Percentiles rank a stretch among this genome's conserved stretches.
Evolutionary conservation across 164 flowering plant genomes (phyloP).

Genomic region (Magnolia changhungtana): DNA sequence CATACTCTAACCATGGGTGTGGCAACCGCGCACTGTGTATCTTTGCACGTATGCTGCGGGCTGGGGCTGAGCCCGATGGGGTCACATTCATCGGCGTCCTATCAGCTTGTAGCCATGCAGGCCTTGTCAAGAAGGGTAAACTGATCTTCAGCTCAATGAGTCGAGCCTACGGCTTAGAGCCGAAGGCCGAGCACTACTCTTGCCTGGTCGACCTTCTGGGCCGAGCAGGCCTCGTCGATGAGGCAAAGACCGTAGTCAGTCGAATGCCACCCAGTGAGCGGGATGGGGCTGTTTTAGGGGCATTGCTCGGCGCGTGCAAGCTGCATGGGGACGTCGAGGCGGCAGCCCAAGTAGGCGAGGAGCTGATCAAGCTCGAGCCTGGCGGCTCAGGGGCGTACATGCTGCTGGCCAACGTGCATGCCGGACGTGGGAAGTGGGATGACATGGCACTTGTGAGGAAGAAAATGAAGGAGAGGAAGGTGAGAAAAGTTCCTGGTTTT

Average conservation of each 20-base stretch:
- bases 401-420: slow-evolving; percentile 47
- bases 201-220: slow-evolving; percentile 60
- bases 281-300: slow-evolving; percentile 47
- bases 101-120: slow-evolving; percentile 59
- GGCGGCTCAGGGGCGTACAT: slow-evolving; percentile 40
- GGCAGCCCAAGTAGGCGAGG: slow-evolving; percentile 35
- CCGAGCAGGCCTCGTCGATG: slow-evolving; percentile 42
- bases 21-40: slow-evolving; percentile 36
- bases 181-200: slow-evolving; percentile 50
- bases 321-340: slow-evolving; percentile 38
- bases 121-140: slow-evolving; percentile 48
- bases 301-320: slow-evolving; percentile 53
- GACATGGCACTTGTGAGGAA: slow-evolving; percentile 44
- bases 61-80: slow-evolving; percentile 44
- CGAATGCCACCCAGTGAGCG: slow-evolving; percentile 35
- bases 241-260: slow-evolving; percentile 36
- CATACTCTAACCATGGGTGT: slow-evolving; percentile 51
- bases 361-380: slow-evolving; percentile 46
- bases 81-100: slow-evolving; percentile 56
- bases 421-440: slow-evolving; percentile 49
- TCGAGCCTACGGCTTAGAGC: slow-evolving; percentile 37
- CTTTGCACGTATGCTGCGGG: slow-evolving; percentile 47
- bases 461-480: slow-evolving; percentile 52
- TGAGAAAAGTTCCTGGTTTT: slow-evolving; percentile 49
- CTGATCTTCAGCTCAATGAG: slow-evolving; percentile 42